phyloP scores from a whole-genome alignment of 495 filamentous ascomycete species.

The Beverwykella pulmonaria region DNA sequence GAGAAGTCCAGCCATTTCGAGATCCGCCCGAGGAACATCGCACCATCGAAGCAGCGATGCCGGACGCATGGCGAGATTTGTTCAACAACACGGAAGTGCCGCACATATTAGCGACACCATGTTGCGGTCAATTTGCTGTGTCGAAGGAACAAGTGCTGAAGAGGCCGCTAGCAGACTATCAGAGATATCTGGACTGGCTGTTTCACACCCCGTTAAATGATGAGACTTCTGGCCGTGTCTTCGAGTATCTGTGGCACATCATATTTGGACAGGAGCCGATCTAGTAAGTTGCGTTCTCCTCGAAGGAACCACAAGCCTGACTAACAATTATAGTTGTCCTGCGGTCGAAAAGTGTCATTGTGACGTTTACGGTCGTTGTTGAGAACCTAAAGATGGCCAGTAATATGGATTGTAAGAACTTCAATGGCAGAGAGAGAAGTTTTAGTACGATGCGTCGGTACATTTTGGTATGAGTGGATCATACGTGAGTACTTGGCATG shows the following conservation, averaged over 20 bases:
- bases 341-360: constrained; percentile 12
- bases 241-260: constrained; percentile 77
- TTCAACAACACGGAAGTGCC: constrained; percentile 48
- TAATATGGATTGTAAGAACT: too few relatives aligned
- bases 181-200: constrained; percentile 61
- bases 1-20: constrained; percentile 44
- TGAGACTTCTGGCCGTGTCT: constrained; percentile 61
- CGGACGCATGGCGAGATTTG: constrained; percentile 21
- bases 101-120: constrained; percentile 56
- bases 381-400: neutral
- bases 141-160: constrained; percentile 54
- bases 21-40: constrained; percentile 31
- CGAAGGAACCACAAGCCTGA: neutral
- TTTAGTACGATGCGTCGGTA: too few relatives aligned
- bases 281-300: constrained; percentile 3
- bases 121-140: constrained; percentile 74
- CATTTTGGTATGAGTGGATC: too few relatives aligned
- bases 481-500: too few relatives aligned
- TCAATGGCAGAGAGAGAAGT: too few relatives aligned
- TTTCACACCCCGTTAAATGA: constrained; percentile 60
- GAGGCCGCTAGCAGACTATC: constrained; percentile 57
- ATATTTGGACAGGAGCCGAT: constrained; percentile 49
- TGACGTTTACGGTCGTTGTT: constrained; percentile 15
- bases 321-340: constrained; percentile 18
- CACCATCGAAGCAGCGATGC: constrained; percentile 39